Evolutionary conservation across 108 stramenopile genomes (phyloP).

Genomic region (Nitzschia inconspicua): DNA sequence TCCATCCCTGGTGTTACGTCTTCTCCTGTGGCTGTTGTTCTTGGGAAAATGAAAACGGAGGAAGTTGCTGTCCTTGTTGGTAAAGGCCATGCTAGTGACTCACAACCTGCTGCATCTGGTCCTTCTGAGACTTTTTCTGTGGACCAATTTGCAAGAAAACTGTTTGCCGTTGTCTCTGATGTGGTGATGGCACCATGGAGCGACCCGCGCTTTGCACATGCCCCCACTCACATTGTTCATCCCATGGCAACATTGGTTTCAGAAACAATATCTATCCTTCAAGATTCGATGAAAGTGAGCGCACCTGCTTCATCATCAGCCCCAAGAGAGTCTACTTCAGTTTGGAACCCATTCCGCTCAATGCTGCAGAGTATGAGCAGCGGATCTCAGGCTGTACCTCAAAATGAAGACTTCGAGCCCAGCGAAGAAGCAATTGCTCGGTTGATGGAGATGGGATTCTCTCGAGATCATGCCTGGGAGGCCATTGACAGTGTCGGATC

Average conservation of each 20-base stretch:
- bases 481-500: constrained; percentile 64
- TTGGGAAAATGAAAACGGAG: constrained; percentile 51
- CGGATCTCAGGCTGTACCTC: neutral
- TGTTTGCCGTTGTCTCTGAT: constrained; percentile 52
- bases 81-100: neutral
- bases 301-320: neutral
- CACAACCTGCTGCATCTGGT: neutral
- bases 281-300: constrained; percentile 47
- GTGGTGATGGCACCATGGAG: constrained; percentile 45
- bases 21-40: constrained; percentile 38
- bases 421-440: constrained; percentile 71
- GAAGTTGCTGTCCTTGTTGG: constrained; percentile 36
- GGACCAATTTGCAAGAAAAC: constrained; percentile 25
- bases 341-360: neutral
- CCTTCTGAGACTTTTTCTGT: constrained; percentile 27
- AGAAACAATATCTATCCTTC: constrained; percentile 60
- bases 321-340: neutral
- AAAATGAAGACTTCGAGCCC: constrained; percentile 55
- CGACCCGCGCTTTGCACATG: constrained; percentile 43
- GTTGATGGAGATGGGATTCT: constrained; percentile 89
- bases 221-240: constrained; percentile 62
- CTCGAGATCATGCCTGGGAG: constrained; percentile 79
- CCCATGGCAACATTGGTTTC: constrained; percentile 51
- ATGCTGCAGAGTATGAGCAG: neutral
- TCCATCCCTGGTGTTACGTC: constrained; percentile 42